These are phyloP conservation scores for Backusella mclennaniae DNA, from an alignment of 192 early-diverging fungal genomes.

Conservation along the genomic window DNA sequence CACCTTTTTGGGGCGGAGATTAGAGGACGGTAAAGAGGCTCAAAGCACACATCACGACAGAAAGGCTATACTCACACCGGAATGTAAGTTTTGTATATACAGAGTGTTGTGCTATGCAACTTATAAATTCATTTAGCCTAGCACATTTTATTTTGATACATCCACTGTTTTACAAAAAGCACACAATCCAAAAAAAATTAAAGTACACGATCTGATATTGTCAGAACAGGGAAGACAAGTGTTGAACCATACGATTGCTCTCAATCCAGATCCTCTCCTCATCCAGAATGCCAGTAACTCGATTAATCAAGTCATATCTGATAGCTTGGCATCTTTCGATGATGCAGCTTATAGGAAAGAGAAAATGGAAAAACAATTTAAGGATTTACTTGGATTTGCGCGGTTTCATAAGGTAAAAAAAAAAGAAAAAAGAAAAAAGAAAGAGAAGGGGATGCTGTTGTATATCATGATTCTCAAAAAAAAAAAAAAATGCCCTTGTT, in stretches of 20 bases:
- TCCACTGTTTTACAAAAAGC: not conserved
- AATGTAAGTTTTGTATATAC: not conserved
- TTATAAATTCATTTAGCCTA: not conserved
- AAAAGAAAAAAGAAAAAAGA: no score
- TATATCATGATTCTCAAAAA: not conserved
- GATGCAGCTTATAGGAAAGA: not conserved
- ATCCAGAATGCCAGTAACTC: not conserved
- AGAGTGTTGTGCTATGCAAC: not conserved
- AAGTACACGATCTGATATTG: not conserved
- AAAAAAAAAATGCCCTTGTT: not conserved
- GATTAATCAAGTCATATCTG: not conserved
- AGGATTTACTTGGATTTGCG: not conserved
- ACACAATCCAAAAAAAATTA: not conserved
- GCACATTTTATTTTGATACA: not conserved
- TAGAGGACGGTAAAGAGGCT: no score
- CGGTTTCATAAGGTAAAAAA: not conserved
- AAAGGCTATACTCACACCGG: no score
- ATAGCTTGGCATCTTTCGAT: not conserved
- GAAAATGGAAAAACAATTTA: not conserved
- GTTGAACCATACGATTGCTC: not conserved
- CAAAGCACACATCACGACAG: no score
- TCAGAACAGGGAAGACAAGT: not conserved
- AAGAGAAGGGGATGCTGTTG: not conserved
- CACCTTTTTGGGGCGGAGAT: no score
- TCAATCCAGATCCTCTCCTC: not conserved